Evolutionary conservation across 805 yeast genomes (phyloP), one percentile per base, ranked within the genome.

Genomic region (Metschnikowia aberdeeniae): DNA sequence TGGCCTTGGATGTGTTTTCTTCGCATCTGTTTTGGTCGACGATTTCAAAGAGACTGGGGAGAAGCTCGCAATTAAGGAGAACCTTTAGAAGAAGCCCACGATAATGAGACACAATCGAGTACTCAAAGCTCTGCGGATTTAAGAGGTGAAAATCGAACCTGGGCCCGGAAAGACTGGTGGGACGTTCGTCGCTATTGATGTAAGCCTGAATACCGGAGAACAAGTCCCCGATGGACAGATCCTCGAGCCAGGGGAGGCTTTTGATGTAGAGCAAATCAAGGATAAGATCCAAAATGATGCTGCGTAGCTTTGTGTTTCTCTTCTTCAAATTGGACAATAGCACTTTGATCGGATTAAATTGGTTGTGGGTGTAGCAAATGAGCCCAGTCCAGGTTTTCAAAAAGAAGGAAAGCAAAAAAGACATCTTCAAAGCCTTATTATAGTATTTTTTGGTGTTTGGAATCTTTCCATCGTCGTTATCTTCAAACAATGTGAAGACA

Each of bases 311-410:
- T 1, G 79, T 70, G 9, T 80, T 76, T n/a, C 80, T 81, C 42
- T 76, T 72, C n/a, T 69, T 63, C 35, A 93, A 67, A 59, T 89
- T 83, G 35, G 72, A 63, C 2, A 90, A 64, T 26, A 90, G 65
- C 43, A 80, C 78, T 34, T 66, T 68, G 19, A 90, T 58, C 8
- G 83, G 75, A 44, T 68, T 66, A 50, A 79, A 82, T 47, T 80
- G 66, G 51, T 82, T 70, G 45, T 76, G 71, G 1, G 85, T 75
- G 54, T 83, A 77, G 12, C 84, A 77, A 48, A 83, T 73, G 9
- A 89, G 57, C 0, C 99, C 99, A 10, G 85, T 73, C 80, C 92
- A 84, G 29, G 81, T 74, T 49, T 87, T 85, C 40, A 92, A 63
- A 20, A 87, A 66, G 4, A 76, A 60, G 0, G 85, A 66, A 2